Conservation (phyloP, 331 rosid genomes). For the Stylosanthes scabra region DNA sequence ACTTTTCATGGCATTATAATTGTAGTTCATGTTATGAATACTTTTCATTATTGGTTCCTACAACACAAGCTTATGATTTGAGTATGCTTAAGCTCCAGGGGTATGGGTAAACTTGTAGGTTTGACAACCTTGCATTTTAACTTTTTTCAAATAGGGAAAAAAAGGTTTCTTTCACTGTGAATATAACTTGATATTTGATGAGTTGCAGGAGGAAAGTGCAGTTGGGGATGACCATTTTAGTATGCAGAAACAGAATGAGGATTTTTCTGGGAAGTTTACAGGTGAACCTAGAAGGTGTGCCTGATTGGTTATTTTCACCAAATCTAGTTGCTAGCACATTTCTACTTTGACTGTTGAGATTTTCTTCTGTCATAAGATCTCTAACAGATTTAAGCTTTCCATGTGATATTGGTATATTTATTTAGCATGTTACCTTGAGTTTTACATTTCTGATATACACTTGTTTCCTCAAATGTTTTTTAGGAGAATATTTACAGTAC, state of each 20-base stretch:
- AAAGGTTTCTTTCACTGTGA: constrained; percentile 19
- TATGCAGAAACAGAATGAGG: constrained; percentile 50
- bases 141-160: neutral
- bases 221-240: constrained; percentile 46
- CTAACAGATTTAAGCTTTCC: neutral
- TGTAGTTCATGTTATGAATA: neutral
- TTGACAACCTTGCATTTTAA: neutral
- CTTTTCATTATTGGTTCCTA: neutral
- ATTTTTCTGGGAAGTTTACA: constrained; percentile 67
- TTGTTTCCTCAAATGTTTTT: neutral
- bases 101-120: neutral
- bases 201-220: constrained; percentile 64
- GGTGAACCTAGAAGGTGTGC: constrained; percentile 85
- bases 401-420: constrained; percentile 7
- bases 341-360: constrained; percentile 2
- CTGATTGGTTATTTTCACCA: constrained; percentile 41
- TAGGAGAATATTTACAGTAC: neutral
- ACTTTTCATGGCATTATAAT: neutral
- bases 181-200: constrained; percentile 21
- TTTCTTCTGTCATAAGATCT: constrained; percentile 11
- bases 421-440: neutral
- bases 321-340: constrained; percentile 8
- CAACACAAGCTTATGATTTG: neutral
- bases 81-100: neutral
- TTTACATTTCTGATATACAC: constrained; percentile 16